Conservation (phyloP, 164 flowering plant genomes). For the Liquidambar formosana region DNA sequence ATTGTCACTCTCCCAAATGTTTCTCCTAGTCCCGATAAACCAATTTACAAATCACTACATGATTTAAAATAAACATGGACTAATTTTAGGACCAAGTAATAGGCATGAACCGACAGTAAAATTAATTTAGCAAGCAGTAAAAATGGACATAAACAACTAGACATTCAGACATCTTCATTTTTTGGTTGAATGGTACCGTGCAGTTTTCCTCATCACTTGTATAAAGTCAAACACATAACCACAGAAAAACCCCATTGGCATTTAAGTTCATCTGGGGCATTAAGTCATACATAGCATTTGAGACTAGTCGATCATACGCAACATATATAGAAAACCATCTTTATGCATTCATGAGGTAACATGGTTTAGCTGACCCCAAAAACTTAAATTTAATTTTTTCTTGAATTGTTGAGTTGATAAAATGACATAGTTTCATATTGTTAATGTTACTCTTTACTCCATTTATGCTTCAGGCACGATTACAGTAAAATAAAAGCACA, state of each 20-base stretch:
- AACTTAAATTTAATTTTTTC: no score
- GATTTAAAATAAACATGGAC: neutral
- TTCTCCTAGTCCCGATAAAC: slow-evolving; percentile 82
- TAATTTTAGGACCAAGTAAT: neutral
- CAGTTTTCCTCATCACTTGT: neutral
- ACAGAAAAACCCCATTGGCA: neutral
- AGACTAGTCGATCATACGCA: neutral
- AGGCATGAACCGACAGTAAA: neutral
- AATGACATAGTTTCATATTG: neutral
- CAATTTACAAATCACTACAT: slow-evolving; percentile 1
- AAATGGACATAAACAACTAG: neutral
- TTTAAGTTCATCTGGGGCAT: neutral
- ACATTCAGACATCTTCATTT: neutral
- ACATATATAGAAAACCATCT: neutral
- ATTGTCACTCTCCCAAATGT: slow-evolving; percentile 98
- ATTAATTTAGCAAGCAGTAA: neutral
- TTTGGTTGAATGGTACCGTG: neutral
- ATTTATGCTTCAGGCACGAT: no score
- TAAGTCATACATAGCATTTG: neutral
- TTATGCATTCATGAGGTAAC: no score
- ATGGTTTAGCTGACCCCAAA: no score
- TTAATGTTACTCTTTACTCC: no score
- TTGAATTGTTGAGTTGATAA: neutral
- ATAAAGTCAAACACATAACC: neutral
- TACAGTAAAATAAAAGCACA: no score